These are phyloP conservation scores for Rostrohypoxylon terebratum DNA, from an alignment of 495 filamentous ascomycete species.

Conservation along the genomic window DNA sequence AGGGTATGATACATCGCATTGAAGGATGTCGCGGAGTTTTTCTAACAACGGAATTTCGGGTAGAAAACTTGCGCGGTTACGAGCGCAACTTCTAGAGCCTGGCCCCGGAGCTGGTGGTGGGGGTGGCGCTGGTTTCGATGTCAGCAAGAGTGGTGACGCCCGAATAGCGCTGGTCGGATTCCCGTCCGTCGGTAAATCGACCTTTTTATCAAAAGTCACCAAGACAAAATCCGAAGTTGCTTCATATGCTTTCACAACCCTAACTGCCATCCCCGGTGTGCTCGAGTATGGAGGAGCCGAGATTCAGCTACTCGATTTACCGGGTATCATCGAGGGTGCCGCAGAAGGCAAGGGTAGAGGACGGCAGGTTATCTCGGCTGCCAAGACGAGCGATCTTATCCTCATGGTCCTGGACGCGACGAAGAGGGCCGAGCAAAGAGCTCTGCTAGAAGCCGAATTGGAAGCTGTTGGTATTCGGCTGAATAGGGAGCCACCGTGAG, in stretches of 20 bases:
- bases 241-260: conserved; percentile 96
- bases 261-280: conserved; percentile 97
- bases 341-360: conserved; percentile 96
- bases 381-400: conserved; percentile 97
- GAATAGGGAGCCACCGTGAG: conserved; percentile 91
- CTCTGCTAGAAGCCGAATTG: conserved; percentile 89
- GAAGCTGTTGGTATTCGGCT: conserved; percentile 96
- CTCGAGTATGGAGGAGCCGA: conserved; percentile 98
- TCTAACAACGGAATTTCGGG: conserved; percentile 25
- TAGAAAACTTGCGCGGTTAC: conserved; percentile 94
- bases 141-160: conserved; percentile 96
- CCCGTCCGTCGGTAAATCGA: conserved; percentile 98
- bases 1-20: conserved; percentile 70
- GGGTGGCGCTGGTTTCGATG: conserved; percentile 86
- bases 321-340: conserved; percentile 98
- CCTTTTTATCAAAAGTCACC: conserved; percentile 98
- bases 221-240: conserved; percentile 98
- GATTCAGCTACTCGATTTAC: conserved; percentile 97
- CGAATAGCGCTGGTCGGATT: conserved; percentile 98
- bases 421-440: conserved; percentile 94
- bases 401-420: conserved; percentile 98
- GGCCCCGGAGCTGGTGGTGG: conserved; percentile 82
- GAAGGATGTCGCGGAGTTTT: not conserved
- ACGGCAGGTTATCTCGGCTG: conserved; percentile 97
- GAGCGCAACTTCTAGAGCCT: conserved; percentile 95